Percentiles rank a stretch among this genome's conserved stretches.
phyloP scores from a whole-genome alignment of 805 yeast species.

The Yamadazyma kitorensis region DNA sequence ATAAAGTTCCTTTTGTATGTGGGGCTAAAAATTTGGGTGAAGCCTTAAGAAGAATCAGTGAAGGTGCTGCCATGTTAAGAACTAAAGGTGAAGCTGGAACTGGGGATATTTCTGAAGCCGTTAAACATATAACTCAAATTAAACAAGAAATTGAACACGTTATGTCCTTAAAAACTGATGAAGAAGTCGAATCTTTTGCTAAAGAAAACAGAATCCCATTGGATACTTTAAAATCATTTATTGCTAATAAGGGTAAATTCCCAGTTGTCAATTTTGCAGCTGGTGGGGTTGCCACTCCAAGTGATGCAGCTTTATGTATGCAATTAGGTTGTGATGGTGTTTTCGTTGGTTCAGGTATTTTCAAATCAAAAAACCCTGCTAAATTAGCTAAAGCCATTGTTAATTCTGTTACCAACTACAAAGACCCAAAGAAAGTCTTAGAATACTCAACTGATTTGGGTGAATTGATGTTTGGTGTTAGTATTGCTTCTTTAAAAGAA shows the following conservation, averaged over 20 bases:
- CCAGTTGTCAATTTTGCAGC: slow-evolving; percentile 88
- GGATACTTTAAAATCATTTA: slow-evolving; percentile 47
- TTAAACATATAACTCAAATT: slow-evolving; percentile 66
- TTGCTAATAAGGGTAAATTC: slow-evolving; percentile 54
- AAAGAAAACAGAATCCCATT: slow-evolving; percentile 57
- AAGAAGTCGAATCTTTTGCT: slow-evolving; percentile 51
- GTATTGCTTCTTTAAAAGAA: slow-evolving; percentile 49
- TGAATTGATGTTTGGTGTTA: slow-evolving; percentile 71
- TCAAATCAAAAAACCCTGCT: slow-evolving; percentile 70
- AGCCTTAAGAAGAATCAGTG: slow-evolving; percentile 72
- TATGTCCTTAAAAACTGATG: slow-evolving; percentile 35
- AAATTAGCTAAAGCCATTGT: slow-evolving; percentile 76
- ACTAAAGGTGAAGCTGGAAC: slow-evolving; percentile 91
- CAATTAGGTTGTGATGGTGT: slow-evolving; percentile 35
- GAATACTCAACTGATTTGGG: slow-evolving; percentile 71
- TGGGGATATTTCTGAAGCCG: slow-evolving; percentile 83
- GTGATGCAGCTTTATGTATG: slow-evolving; percentile 82
- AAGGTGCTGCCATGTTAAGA: slow-evolving; percentile 86
- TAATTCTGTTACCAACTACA: slow-evolving; percentile 69
- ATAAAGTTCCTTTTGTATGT: slow-evolving; percentile 76
- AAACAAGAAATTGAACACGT: slow-evolving; percentile 52
- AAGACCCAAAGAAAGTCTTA: slow-evolving; percentile 57
- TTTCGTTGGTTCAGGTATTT: slow-evolving; percentile 60
- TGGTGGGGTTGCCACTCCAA: slow-evolving; percentile 86
- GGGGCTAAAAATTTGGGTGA: slow-evolving; percentile 83